Evolutionary conservation across 2,329 filamentous ascomycete genomes (phyloP).

Genomic region (Sporothrix schenckii): DNA sequence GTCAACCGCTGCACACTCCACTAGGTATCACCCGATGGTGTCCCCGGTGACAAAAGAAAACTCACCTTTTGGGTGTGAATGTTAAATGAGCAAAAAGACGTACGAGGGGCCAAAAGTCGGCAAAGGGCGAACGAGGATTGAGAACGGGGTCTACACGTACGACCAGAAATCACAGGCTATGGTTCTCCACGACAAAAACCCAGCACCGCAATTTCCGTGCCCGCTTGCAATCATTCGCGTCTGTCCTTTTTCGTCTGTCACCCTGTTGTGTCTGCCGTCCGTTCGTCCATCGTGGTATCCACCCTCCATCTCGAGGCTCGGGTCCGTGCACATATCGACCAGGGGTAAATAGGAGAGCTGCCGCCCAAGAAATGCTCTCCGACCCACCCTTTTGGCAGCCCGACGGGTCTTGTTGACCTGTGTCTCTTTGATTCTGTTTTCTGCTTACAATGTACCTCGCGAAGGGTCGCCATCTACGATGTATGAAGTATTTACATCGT

Average conservation of each 20-base stretch:
- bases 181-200: neutral
- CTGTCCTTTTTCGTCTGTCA: neutral
- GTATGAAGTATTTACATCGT: neutral
- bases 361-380: neutral
- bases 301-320: slow-evolving; percentile 18
- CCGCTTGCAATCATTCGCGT: neutral
- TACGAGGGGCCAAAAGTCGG: neutral
- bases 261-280: neutral
- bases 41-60: slow-evolving; percentile 2
- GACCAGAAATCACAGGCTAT: neutral
- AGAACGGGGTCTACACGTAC: neutral
- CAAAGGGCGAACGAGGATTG: slow-evolving; percentile 1
- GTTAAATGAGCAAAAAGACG: slow-evolving; percentile 21
- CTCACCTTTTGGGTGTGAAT: neutral
- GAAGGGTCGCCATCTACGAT: neutral
- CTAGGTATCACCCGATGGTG: neutral
- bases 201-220: slow-evolving; percentile 28
- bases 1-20: neutral
- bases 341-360: slow-evolving; percentile 27
- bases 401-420: neutral
- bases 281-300: slow-evolving; percentile 17
- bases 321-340: slow-evolving; percentile 26
- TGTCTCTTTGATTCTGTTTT: neutral
- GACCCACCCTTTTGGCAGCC: neutral
- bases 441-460: neutral